These are phyloP conservation scores for Cladochytrium replicatum DNA, from an alignment of 192 early-diverging fungal genomes.

Conservation along the genomic window DNA sequence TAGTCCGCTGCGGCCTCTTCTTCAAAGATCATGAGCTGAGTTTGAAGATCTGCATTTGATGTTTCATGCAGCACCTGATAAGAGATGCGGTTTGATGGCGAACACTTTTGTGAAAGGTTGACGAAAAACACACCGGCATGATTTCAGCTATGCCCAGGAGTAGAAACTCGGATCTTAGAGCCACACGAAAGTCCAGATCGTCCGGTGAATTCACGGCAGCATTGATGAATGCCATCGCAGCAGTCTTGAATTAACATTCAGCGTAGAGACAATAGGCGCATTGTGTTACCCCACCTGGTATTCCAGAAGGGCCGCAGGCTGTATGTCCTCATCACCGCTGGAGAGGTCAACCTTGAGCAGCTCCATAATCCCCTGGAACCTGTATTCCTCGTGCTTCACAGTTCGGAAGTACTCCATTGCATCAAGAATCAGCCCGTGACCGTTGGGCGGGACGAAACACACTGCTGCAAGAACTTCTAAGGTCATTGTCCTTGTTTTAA, in stretches of 20 bases:
- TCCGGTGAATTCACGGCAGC: conserved; percentile 24
- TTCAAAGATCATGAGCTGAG: conserved; percentile 17
- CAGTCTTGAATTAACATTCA: too few relatives aligned
- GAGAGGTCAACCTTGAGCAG: conserved; percentile 3
- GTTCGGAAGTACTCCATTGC: conserved; percentile 9
- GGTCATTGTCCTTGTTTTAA: conserved; percentile 6
- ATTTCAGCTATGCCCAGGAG: conserved; percentile 10
- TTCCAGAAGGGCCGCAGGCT: conserved; percentile 6
- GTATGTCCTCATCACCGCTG: neutral
- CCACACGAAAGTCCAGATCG: conserved; percentile 12
- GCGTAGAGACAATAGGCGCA: too few relatives aligned
- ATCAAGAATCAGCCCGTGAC: conserved; percentile 9
- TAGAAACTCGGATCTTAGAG: conserved; percentile 11
- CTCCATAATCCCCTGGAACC: conserved; percentile 8
- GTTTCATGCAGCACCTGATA: conserved; percentile 6
- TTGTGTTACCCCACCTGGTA: conserved; percentile 8
- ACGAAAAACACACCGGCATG: conserved; percentile 4
- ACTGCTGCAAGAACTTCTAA: conserved; percentile 17
- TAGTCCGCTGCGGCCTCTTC: conserved; percentile 15
- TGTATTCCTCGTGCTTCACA: neutral
- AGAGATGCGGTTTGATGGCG: neutral
- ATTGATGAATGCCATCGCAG: conserved; percentile 17
- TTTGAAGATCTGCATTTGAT: conserved; percentile 14
- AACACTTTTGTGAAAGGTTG: neutral
- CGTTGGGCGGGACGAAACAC: conserved; percentile 22